phyloP scores from a whole-genome alignment of 441 rosid genomes.

The Pelargonium citronellum region DNA sequence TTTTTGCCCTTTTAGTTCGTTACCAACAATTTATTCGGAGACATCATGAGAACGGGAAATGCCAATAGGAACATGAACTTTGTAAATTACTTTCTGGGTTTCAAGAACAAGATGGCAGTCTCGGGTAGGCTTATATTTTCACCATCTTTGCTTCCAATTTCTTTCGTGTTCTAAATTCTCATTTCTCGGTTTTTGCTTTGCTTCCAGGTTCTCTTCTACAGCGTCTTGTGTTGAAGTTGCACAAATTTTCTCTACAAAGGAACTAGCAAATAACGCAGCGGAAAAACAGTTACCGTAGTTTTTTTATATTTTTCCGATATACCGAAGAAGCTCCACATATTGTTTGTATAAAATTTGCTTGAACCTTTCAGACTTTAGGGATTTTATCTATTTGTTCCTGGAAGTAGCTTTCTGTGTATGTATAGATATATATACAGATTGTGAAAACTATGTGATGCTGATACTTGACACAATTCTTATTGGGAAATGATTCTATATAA shows the following conservation, averaged over 20 bases:
- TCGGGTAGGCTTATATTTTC: not conserved
- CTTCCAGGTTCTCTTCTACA: constrained; percentile 3
- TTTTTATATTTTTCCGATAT: too few species aligned
- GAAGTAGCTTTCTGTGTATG: too few species aligned
- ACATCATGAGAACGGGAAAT: not conserved
- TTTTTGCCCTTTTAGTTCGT: not conserved
- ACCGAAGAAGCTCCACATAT: too few species aligned
- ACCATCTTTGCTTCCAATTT: not conserved
- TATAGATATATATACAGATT: too few species aligned
- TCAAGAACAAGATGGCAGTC: not conserved
- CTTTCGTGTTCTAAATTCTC: not conserved
- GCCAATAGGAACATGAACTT: not conserved
- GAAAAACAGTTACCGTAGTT: too few species aligned
- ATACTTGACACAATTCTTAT: too few species aligned
- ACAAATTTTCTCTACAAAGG: not conserved
- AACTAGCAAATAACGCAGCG: not conserved
- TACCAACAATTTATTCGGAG: not conserved
- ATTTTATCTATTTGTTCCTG: too few species aligned
- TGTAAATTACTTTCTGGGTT: not conserved
- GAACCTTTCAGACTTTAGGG: too few species aligned
- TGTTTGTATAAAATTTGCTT: too few species aligned
- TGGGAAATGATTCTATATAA: too few species aligned
- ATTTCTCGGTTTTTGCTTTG: not conserved
- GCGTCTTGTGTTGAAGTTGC: not conserved
- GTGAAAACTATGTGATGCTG: too few species aligned